A percentile compares a stretch with the other conserved stretches of the same genome.
These are phyloP conservation scores for Poa pratensis DNA, from an alignment of 176 grass and related monocot genomes.

Conservation along the genomic window DNA sequence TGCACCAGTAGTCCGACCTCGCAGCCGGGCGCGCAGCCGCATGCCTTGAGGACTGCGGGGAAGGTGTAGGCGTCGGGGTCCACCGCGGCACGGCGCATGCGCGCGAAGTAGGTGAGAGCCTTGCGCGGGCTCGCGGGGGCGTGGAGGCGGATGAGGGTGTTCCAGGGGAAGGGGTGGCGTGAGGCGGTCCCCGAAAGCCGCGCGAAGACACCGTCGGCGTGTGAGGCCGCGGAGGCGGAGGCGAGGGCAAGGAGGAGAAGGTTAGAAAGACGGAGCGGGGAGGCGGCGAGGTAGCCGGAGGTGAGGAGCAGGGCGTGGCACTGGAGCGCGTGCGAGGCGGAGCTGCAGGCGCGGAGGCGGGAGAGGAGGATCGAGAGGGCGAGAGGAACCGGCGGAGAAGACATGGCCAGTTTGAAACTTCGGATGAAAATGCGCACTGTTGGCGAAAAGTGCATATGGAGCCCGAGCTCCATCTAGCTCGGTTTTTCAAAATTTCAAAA, in stretches of 20 bases:
- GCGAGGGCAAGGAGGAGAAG: slow-evolving; percentile 50
- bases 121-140: slow-evolving; percentile 3
- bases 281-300: slow-evolving; percentile 54
- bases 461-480: too few relatives aligned
- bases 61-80: slow-evolving; percentile 69
- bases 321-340: slow-evolving; percentile 50
- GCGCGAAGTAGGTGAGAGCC: slow-evolving; percentile 53
- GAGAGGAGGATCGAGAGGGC: slow-evolving; percentile 48
- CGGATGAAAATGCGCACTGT: too few relatives aligned
- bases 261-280: slow-evolving; percentile 43
- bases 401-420: slow-evolving; percentile 32
- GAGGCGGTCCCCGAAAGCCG: slow-evolving; percentile 33
- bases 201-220: slow-evolving; percentile 49
- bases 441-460: too few relatives aligned
- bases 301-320: slow-evolving; percentile 61
- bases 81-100: slow-evolving; percentile 50
- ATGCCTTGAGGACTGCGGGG: slow-evolving; percentile 67
- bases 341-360: slow-evolving; percentile 47
- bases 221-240: slow-evolving; percentile 2
- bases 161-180: slow-evolving; percentile 59
- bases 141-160: slow-evolving; percentile 64
- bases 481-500: too few relatives aligned
- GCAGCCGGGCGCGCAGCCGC: slow-evolving; percentile 35
- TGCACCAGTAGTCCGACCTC: slow-evolving; percentile 46
- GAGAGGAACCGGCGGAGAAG: slow-evolving; percentile 26